Evolutionary conservation across 2,329 filamentous ascomycete species (phyloP).

Genomic region (Zymoseptoria crescenta): DNA sequence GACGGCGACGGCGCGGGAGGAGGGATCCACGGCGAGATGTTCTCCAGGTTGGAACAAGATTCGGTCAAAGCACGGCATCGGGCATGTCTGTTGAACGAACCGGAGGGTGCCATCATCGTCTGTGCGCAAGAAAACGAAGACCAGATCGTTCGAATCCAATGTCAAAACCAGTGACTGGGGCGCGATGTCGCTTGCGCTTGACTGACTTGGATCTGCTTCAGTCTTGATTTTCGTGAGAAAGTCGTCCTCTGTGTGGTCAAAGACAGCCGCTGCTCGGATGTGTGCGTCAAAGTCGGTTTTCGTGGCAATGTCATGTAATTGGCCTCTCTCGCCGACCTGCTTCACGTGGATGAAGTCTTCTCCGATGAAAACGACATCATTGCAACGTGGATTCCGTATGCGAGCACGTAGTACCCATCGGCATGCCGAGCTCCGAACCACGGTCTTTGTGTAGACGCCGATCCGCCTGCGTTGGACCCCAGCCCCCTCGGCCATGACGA

Average conservation of each 20-base stretch:
- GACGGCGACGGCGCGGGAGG: constrained; percentile 56
- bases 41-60: constrained; percentile 50
- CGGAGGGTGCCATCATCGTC: constrained; percentile 40
- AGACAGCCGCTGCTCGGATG: constrained; percentile 70
- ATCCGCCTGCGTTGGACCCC: constrained; percentile 22
- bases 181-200: constrained; percentile 35
- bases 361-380: constrained; percentile 82
- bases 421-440: constrained; percentile 66
- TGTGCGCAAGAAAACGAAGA: constrained; percentile 65
- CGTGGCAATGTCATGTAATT: constrained; percentile 65
- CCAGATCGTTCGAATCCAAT: constrained; percentile 62
- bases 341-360: constrained; percentile 75
- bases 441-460: constrained; percentile 70
- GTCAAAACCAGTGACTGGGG: constrained; percentile 76
- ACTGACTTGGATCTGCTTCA: constrained; percentile 12
- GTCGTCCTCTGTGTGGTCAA: constrained; percentile 43
- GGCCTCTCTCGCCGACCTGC: constrained; percentile 53
- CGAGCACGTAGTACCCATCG: constrained; percentile 74
- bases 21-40: constrained; percentile 70
- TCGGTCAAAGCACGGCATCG: constrained; percentile 49
- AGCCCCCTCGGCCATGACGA: background rate
- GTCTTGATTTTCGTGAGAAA: constrained; percentile 22
- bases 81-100: constrained; percentile 55
- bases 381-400: constrained; percentile 59
- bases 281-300: constrained; percentile 71